These are phyloP conservation scores for Alopecurus myosuroides DNA, from an alignment of 176 grass and related monocot genomes.

Conservation along the genomic window DNA sequence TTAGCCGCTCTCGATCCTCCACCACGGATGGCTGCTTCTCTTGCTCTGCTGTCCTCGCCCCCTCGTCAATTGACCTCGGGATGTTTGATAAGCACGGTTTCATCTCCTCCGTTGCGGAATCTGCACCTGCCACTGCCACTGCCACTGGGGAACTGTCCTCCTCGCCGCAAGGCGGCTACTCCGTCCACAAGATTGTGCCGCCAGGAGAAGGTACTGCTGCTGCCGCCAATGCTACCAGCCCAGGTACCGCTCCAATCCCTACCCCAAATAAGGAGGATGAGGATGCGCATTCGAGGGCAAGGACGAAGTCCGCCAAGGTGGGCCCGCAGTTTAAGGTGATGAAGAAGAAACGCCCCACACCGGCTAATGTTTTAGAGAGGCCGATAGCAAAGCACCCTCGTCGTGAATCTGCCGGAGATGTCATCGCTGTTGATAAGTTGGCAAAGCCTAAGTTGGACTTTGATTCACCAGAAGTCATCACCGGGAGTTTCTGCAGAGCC, in stretches of 20 bases:
- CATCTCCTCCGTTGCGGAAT: neutral
- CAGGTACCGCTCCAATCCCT: too few species aligned
- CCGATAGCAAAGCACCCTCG: neutral
- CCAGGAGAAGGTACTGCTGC: neutral
- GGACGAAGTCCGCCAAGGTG: too few species aligned
- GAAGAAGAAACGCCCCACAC: too few species aligned
- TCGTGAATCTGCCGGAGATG: neutral
- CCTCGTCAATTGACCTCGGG: too few species aligned
- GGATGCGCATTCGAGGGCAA: too few species aligned
- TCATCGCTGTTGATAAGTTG: neutral
- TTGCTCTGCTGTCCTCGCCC: too few species aligned
- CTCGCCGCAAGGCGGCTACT: neutral
- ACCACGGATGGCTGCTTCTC: too few species aligned
- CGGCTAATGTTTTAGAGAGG: neutral
- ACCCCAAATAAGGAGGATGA: too few species aligned
- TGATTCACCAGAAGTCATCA: neutral
- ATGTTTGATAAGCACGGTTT: neutral
- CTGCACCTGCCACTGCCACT: neutral
- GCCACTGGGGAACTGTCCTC: neutral
- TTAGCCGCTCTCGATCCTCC: too few species aligned
- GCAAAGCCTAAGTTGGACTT: constrained; percentile 12
- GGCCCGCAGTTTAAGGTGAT: too few species aligned
- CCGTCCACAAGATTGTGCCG: neutral
- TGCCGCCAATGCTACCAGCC: too few species aligned
- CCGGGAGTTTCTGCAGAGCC: constrained; percentile 10